A percentile compares a stretch with the other conserved stretches of the same genome.
Conservation (phyloP, 2,329 filamentous ascomycete genomes). For the Colletotrichum orbiculare region DNA sequence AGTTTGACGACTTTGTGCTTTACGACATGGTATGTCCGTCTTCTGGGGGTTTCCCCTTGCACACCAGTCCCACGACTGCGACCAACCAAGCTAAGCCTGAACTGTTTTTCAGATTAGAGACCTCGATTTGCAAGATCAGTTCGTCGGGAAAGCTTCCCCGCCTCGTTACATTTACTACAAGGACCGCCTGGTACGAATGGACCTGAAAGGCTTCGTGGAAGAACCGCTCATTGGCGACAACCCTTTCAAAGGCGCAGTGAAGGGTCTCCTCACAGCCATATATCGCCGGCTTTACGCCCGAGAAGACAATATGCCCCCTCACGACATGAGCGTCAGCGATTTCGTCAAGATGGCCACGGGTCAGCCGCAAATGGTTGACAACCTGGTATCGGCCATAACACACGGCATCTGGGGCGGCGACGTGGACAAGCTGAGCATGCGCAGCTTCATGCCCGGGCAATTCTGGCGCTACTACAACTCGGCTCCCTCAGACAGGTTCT, state of each 20-base stretch:
- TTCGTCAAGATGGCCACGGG: slow-evolving; percentile 69
- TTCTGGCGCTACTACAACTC: slow-evolving; percentile 52
- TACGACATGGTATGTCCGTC: slow-evolving; percentile 72
- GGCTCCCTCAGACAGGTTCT: slow-evolving; percentile 17
- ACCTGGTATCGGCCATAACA: slow-evolving; percentile 78
- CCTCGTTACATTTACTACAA: slow-evolving; percentile 87
- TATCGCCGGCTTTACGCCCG: slow-evolving; percentile 45
- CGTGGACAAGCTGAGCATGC: slow-evolving; percentile 81
- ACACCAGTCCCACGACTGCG: no score
- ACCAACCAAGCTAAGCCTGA: background rate
- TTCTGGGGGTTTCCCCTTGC: no score
- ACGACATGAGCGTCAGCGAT: slow-evolving; percentile 77
- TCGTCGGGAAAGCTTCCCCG: slow-evolving; percentile 18
- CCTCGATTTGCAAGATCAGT: slow-evolving; percentile 19
- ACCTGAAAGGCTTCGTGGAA: slow-evolving; percentile 12
- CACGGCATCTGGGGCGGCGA: slow-evolving; percentile 96
- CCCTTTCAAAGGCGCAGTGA: slow-evolving; percentile 44
- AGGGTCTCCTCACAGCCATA: slow-evolving; percentile 46
- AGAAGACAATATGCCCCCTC: slow-evolving; percentile 44
- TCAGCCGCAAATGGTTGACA: slow-evolving; percentile 70
- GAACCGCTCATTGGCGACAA: slow-evolving; percentile 42
- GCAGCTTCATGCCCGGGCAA: slow-evolving; percentile 63
- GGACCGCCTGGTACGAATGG: slow-evolving; percentile 65
- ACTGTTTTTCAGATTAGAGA: slow-evolving; percentile 16
- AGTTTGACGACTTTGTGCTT: slow-evolving; percentile 73